phyloP scores from a whole-genome alignment of 352 stramenopile species.

The Peronosclerospora sorghi region DNA sequence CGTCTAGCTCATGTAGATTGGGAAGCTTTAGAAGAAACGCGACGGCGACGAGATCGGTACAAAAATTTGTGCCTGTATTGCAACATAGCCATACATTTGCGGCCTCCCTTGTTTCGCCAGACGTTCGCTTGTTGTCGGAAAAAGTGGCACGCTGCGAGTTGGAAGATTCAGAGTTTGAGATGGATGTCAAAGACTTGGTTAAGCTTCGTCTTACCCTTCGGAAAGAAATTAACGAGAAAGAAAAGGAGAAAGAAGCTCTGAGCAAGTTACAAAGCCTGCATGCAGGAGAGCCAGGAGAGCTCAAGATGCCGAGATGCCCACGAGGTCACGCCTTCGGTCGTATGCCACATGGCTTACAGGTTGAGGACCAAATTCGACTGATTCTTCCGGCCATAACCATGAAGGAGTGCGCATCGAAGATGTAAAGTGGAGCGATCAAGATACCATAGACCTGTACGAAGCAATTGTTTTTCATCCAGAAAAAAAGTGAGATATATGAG shows the following conservation, averaged over 20 bases:
- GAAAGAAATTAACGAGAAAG: slow-evolving; percentile 31
- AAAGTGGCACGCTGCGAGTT: slow-evolving; percentile 34
- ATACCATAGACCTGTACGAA: slow-evolving; percentile 71
- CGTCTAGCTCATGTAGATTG: slow-evolving; percentile 61
- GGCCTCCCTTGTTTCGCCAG: slow-evolving; percentile 24
- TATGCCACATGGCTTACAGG: slow-evolving; percentile 65
- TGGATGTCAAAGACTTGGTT: slow-evolving; percentile 67
- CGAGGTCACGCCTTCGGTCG: slow-evolving; percentile 51
- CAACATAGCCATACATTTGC: slow-evolving; percentile 22
- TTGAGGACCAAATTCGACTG: slow-evolving; percentile 6
- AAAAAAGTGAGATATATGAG: slow-evolving; percentile 9
- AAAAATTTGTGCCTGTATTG: slow-evolving; percentile 46
- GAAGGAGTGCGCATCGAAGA: slow-evolving; percentile 27
- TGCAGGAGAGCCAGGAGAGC: background rate
- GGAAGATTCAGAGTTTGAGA: slow-evolving; percentile 52
- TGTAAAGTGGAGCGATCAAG: slow-evolving; percentile 75
- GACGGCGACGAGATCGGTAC: slow-evolving; percentile 35
- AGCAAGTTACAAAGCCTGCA: slow-evolving; percentile 23
- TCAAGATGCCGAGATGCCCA: slow-evolving; percentile 15
- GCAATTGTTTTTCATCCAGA: slow-evolving; percentile 74
- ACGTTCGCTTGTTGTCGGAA: slow-evolving; percentile 34
- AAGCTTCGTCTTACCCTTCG: slow-evolving; percentile 40
- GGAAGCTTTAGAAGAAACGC: slow-evolving; percentile 29
- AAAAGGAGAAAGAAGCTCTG: slow-evolving; percentile 23
- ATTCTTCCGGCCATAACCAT: background rate